Evolutionary conservation across 176 grass and related monocot genomes (phyloP).

Genomic region (Aechmea fasciata): DNA sequence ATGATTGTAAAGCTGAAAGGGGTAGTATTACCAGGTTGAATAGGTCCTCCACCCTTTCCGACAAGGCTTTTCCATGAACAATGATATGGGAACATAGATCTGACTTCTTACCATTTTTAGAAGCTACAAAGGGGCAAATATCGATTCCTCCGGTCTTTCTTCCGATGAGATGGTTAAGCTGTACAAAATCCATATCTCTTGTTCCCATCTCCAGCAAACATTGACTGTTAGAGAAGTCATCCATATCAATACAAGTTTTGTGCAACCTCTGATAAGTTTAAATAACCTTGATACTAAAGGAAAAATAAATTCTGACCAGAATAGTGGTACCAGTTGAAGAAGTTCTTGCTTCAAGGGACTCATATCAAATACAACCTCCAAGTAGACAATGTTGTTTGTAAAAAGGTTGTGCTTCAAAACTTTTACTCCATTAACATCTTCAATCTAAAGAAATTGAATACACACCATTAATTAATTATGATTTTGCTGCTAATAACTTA

Average conservation of each 20-base stretch:
- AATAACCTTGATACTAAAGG: not conserved
- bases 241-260: constrained; percentile 23
- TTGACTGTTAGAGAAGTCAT: constrained; percentile 49
- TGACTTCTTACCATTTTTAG: constrained; percentile 44
- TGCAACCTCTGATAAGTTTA: not conserved
- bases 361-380: constrained; percentile 92
- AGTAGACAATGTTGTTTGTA: constrained; percentile 89
- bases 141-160: constrained; percentile 97
- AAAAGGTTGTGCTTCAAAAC: constrained; percentile 98
- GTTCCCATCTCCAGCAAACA: constrained; percentile 98
- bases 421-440: constrained; percentile 82
- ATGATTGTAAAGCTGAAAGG: constrained; percentile 4
- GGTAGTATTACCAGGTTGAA: constrained; percentile 74
- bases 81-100: constrained; percentile 80
- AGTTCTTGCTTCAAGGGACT: constrained; percentile 81
- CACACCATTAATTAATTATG: too few species aligned
- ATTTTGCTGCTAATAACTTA: not conserved
- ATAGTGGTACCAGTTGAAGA: constrained; percentile 79
- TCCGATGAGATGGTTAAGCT: constrained; percentile 94
- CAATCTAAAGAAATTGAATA: constrained; percentile 39
- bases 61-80: constrained; percentile 84
- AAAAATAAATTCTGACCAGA: constrained; percentile 57
- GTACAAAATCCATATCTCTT: constrained; percentile 99
- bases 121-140: constrained; percentile 90
- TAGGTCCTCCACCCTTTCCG: constrained; percentile 61